Evolutionary conservation across 1,284 basidiomycete species (phyloP), one percentile per base, ranked within the genome.

Genomic region (Schizopora paradoxa): DNA sequence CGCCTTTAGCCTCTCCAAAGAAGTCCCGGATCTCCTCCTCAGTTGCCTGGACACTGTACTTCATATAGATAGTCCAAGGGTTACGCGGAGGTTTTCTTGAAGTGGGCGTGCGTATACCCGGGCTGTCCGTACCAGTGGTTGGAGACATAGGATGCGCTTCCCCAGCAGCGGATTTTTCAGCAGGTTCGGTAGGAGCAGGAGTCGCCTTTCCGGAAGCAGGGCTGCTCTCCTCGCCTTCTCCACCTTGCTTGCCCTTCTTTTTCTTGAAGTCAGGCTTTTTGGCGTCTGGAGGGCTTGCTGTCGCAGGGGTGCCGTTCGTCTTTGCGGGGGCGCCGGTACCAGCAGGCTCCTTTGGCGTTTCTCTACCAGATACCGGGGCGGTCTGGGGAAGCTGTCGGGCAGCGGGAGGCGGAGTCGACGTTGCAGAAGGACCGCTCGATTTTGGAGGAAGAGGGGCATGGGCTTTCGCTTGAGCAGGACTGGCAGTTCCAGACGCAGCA

Each of bases 51-150:
- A 68, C 61, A 3, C 74, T 69, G 61, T 88, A 71, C 52, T 85
- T 79, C 73, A 92, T 77, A 64, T 88, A 93, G 45, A 94, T 73
- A 3, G 90, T 92, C 77, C 83, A 88, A 6, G 87, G 86, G 64
- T 89, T 81, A 36, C 84, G 70, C n/a, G 75, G 66, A 2, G 77
- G 72, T 52, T 77, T 70, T 44, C 70, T 70, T 40, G 75, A 71
- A 52, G 79, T 82, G 19, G 86, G 83, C 29, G 83, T 84, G 43
- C 83, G 72, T 25, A 68, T 66, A 6, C 86, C 85, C 69, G 72
- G 10, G 53, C 70, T 69, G 47, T 82, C 81, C 19, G 73, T 76
- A 25, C 66, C 68, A 11, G 81, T 80, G 5, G 70, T 71, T 48
- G 65, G 62, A 28, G 73, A 57, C 23, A 67, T 66, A 33, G 72